Base-by-base conservation (phyloP, 352 stramenopile species). In the Phytophthora idaei region DNA sequence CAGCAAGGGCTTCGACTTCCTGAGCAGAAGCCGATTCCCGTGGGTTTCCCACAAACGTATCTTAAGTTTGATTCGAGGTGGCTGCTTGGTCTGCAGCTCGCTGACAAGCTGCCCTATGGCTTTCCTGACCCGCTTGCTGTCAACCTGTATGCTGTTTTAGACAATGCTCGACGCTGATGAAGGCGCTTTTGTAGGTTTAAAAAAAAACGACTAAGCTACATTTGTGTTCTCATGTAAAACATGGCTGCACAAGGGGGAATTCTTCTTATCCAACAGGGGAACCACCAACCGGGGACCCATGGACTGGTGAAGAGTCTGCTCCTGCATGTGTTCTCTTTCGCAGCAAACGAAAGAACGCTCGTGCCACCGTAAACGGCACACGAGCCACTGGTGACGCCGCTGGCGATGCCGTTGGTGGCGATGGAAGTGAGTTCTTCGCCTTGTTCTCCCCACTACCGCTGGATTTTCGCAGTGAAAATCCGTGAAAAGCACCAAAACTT, bases 341-440 rank as follows among this genome's bases (percentile, higher is more conserved):
- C 29, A 93, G 61, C 31, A 88, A 73, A 1, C 78, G 77, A 45
- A 93, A 93, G 58, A 93, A 93, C 6, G 81, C 77, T 55, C 74
- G 81, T 11, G 82, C 83, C 17, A 87, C 82, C 6, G 81, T 82
- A 64, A 90, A 89, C 3, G 85, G 78, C 7, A 92, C 81, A 39
- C 66, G 76, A 47, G 67, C 65, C 1, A 76, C 58, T 10, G 64
- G 64, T 21, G 74, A 76, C 3, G 54, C 69, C 4, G 56, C 56
- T 57, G 72, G 42, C 1, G 69, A 74, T 5, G 76, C 63, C 12
- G 57, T 69, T 5, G 66, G 50, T 59, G 69, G 61, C 5, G 69
- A 74, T 28, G 68, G 57, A 57, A 69, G 41, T 9, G 25, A 51
- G 21, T 69, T 70, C 5, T 77, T 67, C 4, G 17, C 9, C n/a